Evolutionary conservation across 345 rosid species (phyloP), one percentile per base, ranked within the genome.

Genomic region (Sisymbrium irio): DNA sequence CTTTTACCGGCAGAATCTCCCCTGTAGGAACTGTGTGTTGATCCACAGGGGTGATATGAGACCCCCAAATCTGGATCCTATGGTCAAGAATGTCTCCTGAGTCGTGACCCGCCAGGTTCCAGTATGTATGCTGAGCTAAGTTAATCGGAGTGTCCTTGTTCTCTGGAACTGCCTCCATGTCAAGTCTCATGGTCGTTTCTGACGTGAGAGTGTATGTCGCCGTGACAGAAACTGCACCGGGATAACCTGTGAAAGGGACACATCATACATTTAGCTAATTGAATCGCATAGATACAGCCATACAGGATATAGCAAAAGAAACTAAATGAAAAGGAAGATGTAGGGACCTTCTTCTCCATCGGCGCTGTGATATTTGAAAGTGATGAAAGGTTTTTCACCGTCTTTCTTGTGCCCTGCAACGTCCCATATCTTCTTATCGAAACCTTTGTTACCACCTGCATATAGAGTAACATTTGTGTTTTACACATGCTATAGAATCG

Each of bases 111-210:
- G 88, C 85, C 46, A 94, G 74, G 87, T 91, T 91, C 97, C 97
- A 94, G 79, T 95, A 95, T n/a, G 97, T 91, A 75, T 91, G 99
- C 65, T 95, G 99, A 50, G 97, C 99, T 78, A 91, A 82, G 81
- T 49, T 91, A 37, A 95, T 84, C 6, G 91, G 97, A 74, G 97
- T 89, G 22, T 92, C 87, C 80, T 84, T 88, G 75, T 83, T 85
- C 77, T 85, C 85, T 0, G 97, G 80, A 67, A 88, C 81, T 15
- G 93, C 98, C 74, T 91, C 93, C 97, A 94, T 94, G 81, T 94
- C 92, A 6, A 94, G 96, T 79, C 90, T 85, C 92, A 94, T 66
- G 2, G 92, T 81, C 1, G 87, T 86, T 41, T 72, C 80, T 73
- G 97, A 86, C 37, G 91, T 79, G 8, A 94, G 93, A 1, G 88